phyloP scores from a whole-genome alignment of 306 rosid genomes.

The Citrullus colocynthis region DNA sequence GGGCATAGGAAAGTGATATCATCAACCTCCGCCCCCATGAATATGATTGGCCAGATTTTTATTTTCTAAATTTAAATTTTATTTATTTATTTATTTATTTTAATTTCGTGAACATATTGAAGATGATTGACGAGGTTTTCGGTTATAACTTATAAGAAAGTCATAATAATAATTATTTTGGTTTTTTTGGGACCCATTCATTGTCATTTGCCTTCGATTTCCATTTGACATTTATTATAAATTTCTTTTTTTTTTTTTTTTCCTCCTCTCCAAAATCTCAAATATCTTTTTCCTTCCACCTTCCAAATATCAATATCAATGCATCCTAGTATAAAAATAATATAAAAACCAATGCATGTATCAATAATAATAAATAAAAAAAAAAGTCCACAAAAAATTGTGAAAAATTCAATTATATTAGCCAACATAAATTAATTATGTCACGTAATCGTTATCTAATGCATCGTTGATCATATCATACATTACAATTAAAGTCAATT shows the following conservation, averaged over 20 bases:
- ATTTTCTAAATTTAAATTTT: not conserved
- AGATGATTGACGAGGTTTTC: not conserved
- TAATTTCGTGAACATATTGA: not conserved
- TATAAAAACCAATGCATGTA: too few relatives aligned
- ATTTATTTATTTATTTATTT: not conserved
- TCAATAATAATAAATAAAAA: too few relatives aligned
- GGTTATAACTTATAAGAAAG: not conserved
- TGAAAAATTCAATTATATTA: too few relatives aligned
- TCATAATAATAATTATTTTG: not conserved
- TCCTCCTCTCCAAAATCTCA: not conserved
- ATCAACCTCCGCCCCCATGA: not conserved
- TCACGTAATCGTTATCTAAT: too few relatives aligned
- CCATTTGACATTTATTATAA: not conserved
- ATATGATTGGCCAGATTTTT: not conserved
- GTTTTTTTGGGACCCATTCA: not conserved
- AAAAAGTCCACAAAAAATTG: too few relatives aligned
- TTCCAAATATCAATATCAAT: not conserved
- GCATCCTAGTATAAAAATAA: not conserved
- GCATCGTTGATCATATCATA: too few relatives aligned
- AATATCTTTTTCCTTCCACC: not conserved
- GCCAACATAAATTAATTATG: too few relatives aligned
- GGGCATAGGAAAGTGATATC: not conserved
- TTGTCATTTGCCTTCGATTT: not conserved
- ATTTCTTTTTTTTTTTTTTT: too few relatives aligned
- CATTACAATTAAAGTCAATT: not conserved